A percentile compares a stretch with the other conserved stretches of the same genome.
These are phyloP conservation scores for Flammula alnicola DNA, from an alignment of 1,284 basidiomycete species.

Conservation along the genomic window DNA sequence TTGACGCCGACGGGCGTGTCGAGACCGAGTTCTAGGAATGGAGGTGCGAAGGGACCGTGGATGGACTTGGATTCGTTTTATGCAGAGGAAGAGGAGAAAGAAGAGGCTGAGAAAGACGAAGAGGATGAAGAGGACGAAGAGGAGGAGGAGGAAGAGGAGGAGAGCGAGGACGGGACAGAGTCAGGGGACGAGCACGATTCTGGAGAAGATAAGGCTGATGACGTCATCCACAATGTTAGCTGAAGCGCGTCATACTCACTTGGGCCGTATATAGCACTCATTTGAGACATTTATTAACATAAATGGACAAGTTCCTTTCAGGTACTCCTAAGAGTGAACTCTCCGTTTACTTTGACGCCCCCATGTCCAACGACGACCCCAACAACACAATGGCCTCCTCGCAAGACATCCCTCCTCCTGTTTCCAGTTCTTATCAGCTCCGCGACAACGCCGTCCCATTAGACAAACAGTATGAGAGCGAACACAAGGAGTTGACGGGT, in stretches of 20 bases:
- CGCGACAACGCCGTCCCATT: not conserved
- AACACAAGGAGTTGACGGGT: too few relatives aligned
- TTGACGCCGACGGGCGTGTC: slow-evolving; percentile 53
- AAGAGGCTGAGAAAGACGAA: slow-evolving; percentile 37
- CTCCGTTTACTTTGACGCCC: slow-evolving; percentile 47
- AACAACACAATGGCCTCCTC: slow-evolving; percentile 1
- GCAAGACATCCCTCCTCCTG: not conserved
- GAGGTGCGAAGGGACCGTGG: slow-evolving; percentile 47
- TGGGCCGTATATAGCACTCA: not conserved
- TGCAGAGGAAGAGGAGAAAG: slow-evolving; percentile 42
- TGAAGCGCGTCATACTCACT: too few relatives aligned
- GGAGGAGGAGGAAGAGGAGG: slow-evolving; percentile 30
- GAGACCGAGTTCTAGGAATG: slow-evolving; percentile 40
- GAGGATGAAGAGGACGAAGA: slow-evolving; percentile 25
- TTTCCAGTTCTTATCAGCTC: not conserved
- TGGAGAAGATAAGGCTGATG: slow-evolving; percentile 22
- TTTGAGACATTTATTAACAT: slow-evolving; percentile 1
- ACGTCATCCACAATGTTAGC: slow-evolving; percentile 10
- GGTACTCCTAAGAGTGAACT: slow-evolving; percentile 40
- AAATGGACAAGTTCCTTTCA: not conserved
- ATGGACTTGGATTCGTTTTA: slow-evolving; percentile 76
- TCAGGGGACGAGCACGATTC: slow-evolving; percentile 31
- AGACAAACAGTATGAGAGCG: too few relatives aligned
- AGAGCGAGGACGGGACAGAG: slow-evolving; percentile 22
- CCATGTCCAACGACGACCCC: slow-evolving; percentile 12